phyloP scores from a whole-genome alignment of 768 basidiomycete genomes.

The Postia placenta region DNA sequence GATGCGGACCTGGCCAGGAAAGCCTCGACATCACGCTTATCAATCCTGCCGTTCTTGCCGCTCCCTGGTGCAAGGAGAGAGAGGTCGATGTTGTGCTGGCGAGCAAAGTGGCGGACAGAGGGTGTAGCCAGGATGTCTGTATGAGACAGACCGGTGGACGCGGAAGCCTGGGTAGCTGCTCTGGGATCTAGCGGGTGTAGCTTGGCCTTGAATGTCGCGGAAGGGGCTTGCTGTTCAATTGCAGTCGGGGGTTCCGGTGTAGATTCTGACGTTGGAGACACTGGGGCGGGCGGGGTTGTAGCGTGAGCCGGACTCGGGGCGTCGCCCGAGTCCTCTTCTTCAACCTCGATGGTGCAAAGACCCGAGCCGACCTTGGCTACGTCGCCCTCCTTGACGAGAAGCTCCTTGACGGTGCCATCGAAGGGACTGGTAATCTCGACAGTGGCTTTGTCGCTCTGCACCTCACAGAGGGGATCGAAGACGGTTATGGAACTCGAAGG shows the following conservation, averaged over 20 bases:
- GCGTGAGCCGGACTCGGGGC: slow-evolving; percentile 9
- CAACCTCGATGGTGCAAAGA: slow-evolving; percentile 78
- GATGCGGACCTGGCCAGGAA: slow-evolving; percentile 32
- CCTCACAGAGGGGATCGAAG: slow-evolving; percentile 76
- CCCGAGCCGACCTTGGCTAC: slow-evolving; percentile 78
- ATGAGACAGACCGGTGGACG: slow-evolving; percentile 4
- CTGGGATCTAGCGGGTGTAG: slow-evolving; percentile 66
- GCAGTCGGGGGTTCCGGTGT: not conserved
- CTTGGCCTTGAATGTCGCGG: slow-evolving; percentile 13
- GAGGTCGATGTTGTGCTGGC: slow-evolving; percentile 58
- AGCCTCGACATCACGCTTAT: slow-evolving; percentile 66
- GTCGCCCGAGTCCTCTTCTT: slow-evolving; percentile 40
- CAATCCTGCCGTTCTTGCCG: slow-evolving; percentile 69
- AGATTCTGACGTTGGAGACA: not conserved
- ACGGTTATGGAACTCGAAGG: slow-evolving; percentile 43
- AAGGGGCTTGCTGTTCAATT: not conserved
- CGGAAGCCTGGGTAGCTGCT: slow-evolving; percentile 16
- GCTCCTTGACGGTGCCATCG: slow-evolving; percentile 65
- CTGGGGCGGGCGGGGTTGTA: no score
- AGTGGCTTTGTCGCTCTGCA: slow-evolving; percentile 86
- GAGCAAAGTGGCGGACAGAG: slow-evolving; percentile 73
- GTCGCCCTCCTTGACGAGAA: slow-evolving; percentile 76
- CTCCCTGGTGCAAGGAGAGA: slow-evolving; percentile 53
- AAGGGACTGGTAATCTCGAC: slow-evolving; percentile 89
- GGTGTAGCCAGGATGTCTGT: slow-evolving; percentile 60